Evolutionary conservation across 2,329 filamentous ascomycete genomes (phyloP).

Genomic region (Fusarium austroafricanum): DNA sequence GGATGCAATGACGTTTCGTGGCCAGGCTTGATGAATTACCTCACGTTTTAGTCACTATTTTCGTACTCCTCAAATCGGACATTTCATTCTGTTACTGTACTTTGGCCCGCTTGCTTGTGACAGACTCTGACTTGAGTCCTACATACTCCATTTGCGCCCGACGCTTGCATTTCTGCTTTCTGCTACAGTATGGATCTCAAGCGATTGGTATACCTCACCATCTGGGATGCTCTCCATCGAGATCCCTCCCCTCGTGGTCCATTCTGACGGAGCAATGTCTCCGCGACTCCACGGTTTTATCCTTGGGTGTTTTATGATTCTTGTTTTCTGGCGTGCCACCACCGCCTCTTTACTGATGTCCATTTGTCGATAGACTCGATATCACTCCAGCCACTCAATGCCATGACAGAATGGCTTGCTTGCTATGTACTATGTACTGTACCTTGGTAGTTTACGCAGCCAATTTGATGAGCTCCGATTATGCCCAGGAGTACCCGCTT

Average conservation of each 20-base stretch:
- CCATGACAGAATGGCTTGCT: slow-evolving; percentile 13
- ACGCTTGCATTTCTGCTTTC: slow-evolving; percentile 8
- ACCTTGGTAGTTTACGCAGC: background rate
- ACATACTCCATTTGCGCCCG: slow-evolving; percentile 4
- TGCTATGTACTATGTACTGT: no score
- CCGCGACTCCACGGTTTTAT: slow-evolving; percentile 5
- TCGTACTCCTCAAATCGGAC: background rate
- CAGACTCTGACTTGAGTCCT: background rate
- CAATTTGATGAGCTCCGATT: background rate
- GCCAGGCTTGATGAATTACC: background rate
- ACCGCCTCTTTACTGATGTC: slow-evolving; percentile 7
- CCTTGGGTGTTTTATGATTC: background rate
- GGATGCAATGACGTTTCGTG: background rate
- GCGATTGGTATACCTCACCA: slow-evolving; percentile 16
- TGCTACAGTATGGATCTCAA: background rate
- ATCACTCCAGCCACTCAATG: slow-evolving; percentile 1
- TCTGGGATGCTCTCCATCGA: slow-evolving; percentile 28
- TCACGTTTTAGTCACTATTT: background rate
- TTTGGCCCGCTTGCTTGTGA: background rate
- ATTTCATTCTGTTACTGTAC: background rate
- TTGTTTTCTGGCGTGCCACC: slow-evolving; percentile 24
- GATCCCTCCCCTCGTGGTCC: slow-evolving; percentile 31
- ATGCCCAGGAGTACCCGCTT: slow-evolving; percentile 15
- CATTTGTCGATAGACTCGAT: background rate
- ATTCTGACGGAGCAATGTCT: slow-evolving; percentile 30